Evolutionary conservation across 108 stramenopile species (phyloP), one percentile per base, ranked within the genome.

Genomic region (Epithemia pelagica): DNA sequence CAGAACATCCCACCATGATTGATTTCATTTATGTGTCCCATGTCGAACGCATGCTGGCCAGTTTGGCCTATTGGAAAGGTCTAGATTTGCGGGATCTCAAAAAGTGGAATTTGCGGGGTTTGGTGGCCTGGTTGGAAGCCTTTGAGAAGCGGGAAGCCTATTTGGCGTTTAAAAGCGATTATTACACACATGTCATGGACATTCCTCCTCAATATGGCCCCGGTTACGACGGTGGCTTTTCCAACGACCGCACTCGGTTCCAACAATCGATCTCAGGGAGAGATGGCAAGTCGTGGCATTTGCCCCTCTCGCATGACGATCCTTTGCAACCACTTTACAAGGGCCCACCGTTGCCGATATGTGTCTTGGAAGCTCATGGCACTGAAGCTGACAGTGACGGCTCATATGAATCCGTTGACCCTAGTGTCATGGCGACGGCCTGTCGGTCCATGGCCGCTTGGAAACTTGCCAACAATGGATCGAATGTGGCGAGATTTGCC

Each of bases 31-130:
- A 84, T 67, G 86, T 89, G 18, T 84, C 81, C 30, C 90, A 90
- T 65, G 82, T 95, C 8, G 95, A 95, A 66, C 78, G 96, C 0
- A 95, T 96, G 90, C 60, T 91, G 37, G 95, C 96, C n/a, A 88
- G 85, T 32, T 81, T 78, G 59, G 87, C 90, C 0, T 96, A 84
- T 75, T 97, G 94, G 96, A 95, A 95, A 64, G 95, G 94, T 1
- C 68, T 91, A 65, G 76, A 92, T 68, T 56, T 94, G 32, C 82
- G 94, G 46, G 76, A 82, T 33, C 10, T 46, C 37, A 73, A 66
- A 27, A 78, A 77, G 27, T 73, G 71, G 74, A 71, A 75, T 62
- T 85, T 85, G 61, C 64, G 82, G 29, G 75, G 78, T 30, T 69
- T 97, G 26, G 86, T 80, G 55, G 68, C 69, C 10, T 97, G 96